phyloP scores from a whole-genome alignment of 768 basidiomycete genomes.

The Macrocybe gigantea region DNA sequence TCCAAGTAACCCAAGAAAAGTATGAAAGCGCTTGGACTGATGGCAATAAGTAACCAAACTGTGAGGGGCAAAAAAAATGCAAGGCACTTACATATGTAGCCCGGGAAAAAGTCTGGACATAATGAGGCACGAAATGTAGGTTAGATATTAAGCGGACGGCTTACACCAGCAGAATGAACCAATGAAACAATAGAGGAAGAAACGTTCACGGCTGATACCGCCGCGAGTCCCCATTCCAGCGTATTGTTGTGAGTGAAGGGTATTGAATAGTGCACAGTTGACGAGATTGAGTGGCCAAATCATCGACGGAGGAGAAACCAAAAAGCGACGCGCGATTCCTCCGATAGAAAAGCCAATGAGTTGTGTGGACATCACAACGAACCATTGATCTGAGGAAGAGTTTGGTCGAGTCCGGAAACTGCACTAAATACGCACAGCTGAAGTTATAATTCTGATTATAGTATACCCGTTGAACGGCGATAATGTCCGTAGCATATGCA shows the following conservation, averaged over 20 bases:
- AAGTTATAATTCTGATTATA: constrained; percentile 58
- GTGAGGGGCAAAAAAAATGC: neutral
- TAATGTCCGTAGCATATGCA: constrained; percentile 64
- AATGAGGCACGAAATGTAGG: constrained; percentile 28
- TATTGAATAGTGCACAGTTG: constrained; percentile 67
- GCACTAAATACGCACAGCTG: constrained; percentile 20
- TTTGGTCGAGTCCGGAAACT: neutral
- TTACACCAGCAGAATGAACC: constrained; percentile 40
- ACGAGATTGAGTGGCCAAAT: constrained; percentile 75
- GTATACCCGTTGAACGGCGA: constrained; percentile 67
- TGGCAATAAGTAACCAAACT: neutral
- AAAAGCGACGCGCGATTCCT: constrained; percentile 56
- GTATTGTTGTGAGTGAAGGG: constrained; percentile 58
- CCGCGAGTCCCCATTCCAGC: constrained; percentile 48
- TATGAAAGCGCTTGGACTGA: constrained; percentile 44
- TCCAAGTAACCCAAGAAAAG: constrained; percentile 58
- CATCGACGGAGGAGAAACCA: constrained; percentile 65
- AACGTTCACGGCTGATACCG: constrained; percentile 53
- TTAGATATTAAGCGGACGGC: constrained; percentile 17
- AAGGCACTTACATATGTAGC: constrained; percentile 48
- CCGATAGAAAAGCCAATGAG: constrained; percentile 55
- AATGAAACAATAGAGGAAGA: constrained; percentile 50
- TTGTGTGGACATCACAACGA: constrained; percentile 68
- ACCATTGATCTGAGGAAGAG: constrained; percentile 41
- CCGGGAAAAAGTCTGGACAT: constrained; percentile 49